A percentile compares a stretch with the other conserved stretches of the same genome.
These are phyloP conservation scores for Sporisorium exsertum DNA, from an alignment of 1,284 basidiomycete species.

Conservation along the genomic window DNA sequence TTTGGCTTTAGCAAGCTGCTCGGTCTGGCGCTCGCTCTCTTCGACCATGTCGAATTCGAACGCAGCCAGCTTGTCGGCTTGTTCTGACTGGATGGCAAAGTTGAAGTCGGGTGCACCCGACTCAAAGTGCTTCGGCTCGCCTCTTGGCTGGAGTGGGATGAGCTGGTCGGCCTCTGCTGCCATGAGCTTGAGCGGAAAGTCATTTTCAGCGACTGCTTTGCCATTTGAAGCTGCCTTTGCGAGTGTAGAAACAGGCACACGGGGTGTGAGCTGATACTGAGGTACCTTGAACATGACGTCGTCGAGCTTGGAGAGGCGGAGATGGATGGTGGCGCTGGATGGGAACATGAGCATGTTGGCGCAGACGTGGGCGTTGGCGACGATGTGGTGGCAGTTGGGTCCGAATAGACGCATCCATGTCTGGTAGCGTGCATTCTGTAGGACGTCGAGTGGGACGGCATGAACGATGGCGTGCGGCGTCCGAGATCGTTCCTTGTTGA, in stretches of 20 bases:
- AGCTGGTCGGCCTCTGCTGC: slow-evolving; percentile 37
- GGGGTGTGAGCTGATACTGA: slow-evolving; percentile 71
- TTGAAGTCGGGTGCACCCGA: slow-evolving; percentile 67
- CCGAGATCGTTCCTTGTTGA: slow-evolving; percentile 70
- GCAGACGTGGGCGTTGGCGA: slow-evolving; percentile 75
- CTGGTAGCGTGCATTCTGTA: slow-evolving; percentile 78
- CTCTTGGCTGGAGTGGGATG: slow-evolving; percentile 45
- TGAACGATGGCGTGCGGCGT: slow-evolving; percentile 71
- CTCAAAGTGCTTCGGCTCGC: slow-evolving; percentile 22
- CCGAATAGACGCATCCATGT: slow-evolving; percentile 79
- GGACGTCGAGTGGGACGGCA: slow-evolving; percentile 55
- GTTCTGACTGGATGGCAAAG: slow-evolving; percentile 18
- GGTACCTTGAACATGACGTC: slow-evolving; percentile 80
- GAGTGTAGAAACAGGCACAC: slow-evolving; percentile 4
- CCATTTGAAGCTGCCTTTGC: background rate
- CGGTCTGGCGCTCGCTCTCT: slow-evolving; percentile 73
- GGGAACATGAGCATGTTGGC: slow-evolving; percentile 81
- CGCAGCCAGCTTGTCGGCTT: slow-evolving; percentile 33
- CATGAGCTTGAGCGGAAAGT: slow-evolving; percentile 19
- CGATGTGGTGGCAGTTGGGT: slow-evolving; percentile 72
- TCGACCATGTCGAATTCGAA: slow-evolving; percentile 71
- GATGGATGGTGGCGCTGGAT: slow-evolving; percentile 78
- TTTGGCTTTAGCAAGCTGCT: slow-evolving; percentile 53
- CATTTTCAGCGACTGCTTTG: background rate
- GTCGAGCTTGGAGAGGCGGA: slow-evolving; percentile 81